phyloP scores from a whole-genome alignment of 306 rosid species.

The barrel medic (Medicago truncatula) region DNA sequence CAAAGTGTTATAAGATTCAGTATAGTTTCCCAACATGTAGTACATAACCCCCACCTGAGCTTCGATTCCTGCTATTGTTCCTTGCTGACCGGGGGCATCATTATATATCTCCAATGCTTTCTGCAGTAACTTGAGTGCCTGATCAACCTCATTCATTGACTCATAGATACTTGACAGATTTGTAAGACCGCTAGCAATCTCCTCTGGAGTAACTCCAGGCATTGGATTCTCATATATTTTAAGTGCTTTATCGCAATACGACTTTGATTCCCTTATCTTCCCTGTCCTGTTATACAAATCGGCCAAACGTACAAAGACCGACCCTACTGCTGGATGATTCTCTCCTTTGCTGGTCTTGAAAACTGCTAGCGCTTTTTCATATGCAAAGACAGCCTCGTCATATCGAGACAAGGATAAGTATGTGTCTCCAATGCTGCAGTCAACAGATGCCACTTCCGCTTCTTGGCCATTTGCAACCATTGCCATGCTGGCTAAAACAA shows the following conservation, averaged over 20 bases:
- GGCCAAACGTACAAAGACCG: slow-evolving; percentile 82
- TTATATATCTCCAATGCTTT: slow-evolving; percentile 78
- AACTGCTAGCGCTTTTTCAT: slow-evolving; percentile 82
- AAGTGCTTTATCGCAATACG: slow-evolving; percentile 92
- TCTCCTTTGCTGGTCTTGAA: slow-evolving; percentile 90
- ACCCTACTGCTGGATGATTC: slow-evolving; percentile 87
- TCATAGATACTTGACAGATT: slow-evolving; percentile 82
- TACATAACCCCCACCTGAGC: slow-evolving; percentile 96
- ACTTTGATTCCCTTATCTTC: slow-evolving; percentile 78
- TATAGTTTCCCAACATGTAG: slow-evolving; percentile 80
- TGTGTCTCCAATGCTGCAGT: slow-evolving; percentile 93
- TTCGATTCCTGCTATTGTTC: slow-evolving; percentile 86
- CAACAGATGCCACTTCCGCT: slow-evolving; percentile 87
- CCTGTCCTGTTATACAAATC: slow-evolving; percentile 85
- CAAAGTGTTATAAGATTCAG: slow-evolving; percentile 78
- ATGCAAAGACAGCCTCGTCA: slow-evolving; percentile 87
- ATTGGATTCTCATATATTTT: slow-evolving; percentile 82
- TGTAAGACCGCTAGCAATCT: slow-evolving; percentile 88
- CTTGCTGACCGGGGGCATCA: slow-evolving; percentile 88
- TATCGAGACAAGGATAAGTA: slow-evolving; percentile 81
- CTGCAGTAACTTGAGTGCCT: slow-evolving; percentile 75
- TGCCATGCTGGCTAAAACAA: slow-evolving; percentile 93
- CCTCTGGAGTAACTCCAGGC: slow-evolving; percentile 78
- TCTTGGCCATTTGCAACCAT: slow-evolving; percentile 92
- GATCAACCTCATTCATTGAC: slow-evolving; percentile 84